Conservation (phyloP, 352 stramenopile genomes). For the Aphanomyces astaci region DNA sequence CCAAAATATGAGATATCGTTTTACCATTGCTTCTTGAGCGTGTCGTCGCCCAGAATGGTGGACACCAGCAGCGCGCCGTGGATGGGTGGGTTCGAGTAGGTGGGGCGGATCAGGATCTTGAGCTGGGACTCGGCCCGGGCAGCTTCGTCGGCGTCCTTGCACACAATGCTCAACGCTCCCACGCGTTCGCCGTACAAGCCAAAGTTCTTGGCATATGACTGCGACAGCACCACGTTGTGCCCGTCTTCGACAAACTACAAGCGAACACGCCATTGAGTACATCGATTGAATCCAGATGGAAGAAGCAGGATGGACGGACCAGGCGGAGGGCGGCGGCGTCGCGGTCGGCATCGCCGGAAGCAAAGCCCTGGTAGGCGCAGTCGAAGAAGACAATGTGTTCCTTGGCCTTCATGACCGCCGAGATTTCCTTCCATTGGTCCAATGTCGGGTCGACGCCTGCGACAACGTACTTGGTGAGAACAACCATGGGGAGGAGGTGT, state of each 20-base stretch:
- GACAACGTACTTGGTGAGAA: background rate
- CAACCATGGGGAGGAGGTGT: background rate
- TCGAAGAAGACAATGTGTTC: constrained; percentile 98
- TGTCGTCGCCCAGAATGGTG: constrained; percentile 90
- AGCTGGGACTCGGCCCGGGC: constrained; percentile 94
- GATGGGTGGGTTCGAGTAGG: constrained; percentile 99
- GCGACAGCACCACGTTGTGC: constrained; percentile 94
- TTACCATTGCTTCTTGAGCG: constrained; percentile 89
- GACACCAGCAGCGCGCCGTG: constrained; percentile 97
- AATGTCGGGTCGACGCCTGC: constrained; percentile 92
- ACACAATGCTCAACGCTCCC: constrained; percentile 94
- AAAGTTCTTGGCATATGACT: constrained; percentile 99
- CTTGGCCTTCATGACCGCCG: constrained; percentile 91
- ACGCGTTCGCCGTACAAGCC: constrained; percentile 99
- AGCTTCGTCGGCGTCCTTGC: constrained; percentile 89
- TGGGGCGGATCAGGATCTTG: constrained; percentile 98
- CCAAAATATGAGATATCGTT: background rate
- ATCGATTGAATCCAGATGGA: no score
- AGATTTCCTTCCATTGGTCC: constrained; percentile 98
- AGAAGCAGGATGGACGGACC: no score
- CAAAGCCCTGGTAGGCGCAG: constrained; percentile 98
- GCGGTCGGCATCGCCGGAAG: constrained; percentile 92
- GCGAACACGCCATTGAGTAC: no score
- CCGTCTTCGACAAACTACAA: constrained; percentile 97
- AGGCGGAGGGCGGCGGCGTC: constrained; percentile 94